Evolutionary conservation across 2,329 filamentous ascomycete species (phyloP), one percentile per base, ranked within the genome.

Genomic region (Sordariomycetes sp.): DNA sequence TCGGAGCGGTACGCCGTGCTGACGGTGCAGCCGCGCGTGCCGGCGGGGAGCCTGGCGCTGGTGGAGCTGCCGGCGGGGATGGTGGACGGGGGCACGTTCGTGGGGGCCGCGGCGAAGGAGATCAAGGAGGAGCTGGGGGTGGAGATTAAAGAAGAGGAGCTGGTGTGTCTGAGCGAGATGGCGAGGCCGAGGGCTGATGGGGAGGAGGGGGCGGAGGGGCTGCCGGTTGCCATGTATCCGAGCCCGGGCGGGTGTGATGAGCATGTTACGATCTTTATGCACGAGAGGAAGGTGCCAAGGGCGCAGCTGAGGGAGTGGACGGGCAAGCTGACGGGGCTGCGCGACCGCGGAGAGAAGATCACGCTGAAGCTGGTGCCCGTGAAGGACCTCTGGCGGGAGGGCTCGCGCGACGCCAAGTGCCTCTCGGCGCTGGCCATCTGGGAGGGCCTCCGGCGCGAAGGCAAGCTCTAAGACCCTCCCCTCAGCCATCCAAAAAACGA

Each of bases 211-310:
- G 14, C 35, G 35, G 74, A 76, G 54, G 66, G 64, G 0, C 62
- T 81, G 2, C 72, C 79, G 0, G 63, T 65, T 32, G 82, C 76
- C 3, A 75, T 84, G 74, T 85, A 76, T 59, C 81, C 82, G 3
- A 82, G 78, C 8, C 74, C 79, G 0, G 82, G 82, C 0, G 82
- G 78, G 0, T 84, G 80, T 62, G 83, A 86, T 66, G 83, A 86
- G 67, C 76, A 78, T 63, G 72, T 86, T 22, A 80, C 77, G 11
- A 75, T 85, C 24, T 86, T 81, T 64, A 75, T 80, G 62, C 74
- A 80, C 62, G 79, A 85, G 70, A 73, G 76, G 54, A 71, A 74
- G 25, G 72, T 86, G 3, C 71, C 76, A 7, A 71, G 80, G 35
- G 67, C 64, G 0, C 74, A 79, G 65, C 67, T 86, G 56, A 66